Evolutionary conservation across 2,329 filamentous ascomycete genomes (phyloP), one percentile per base, ranked within the genome.

Genomic region (Pestalotiopsis sp.): DNA sequence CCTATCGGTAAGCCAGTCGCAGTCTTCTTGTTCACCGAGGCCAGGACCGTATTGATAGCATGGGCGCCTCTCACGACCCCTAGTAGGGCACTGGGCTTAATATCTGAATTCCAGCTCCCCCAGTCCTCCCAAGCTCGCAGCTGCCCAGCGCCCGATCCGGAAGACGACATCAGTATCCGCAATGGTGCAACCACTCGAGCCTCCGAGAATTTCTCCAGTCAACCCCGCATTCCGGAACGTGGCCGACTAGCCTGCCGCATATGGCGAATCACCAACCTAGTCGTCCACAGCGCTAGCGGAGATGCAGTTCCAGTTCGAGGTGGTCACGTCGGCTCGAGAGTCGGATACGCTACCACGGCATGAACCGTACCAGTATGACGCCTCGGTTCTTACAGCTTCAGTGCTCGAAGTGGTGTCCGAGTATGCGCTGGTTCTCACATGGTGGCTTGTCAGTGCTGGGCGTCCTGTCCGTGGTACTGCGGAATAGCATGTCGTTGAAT

Each of bases 191-290:
- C n/a, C 39, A 35, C n/a, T 40, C 13, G 56, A n/a, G 38, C 14
- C 60, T 68, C 68, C 66, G 68, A 70, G 56, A 68, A 40, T 68
- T 70, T 70, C 68, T 70, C 68, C 66, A 55, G 64, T 39, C 26
- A 39, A 63, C 64, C 64, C 68, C 67, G 67, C 68, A 66, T 22
- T 22, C 55, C 44, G 40, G 62, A 56, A 65, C 44, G 62, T 55
- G 40, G 60, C 39, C 20, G n/a, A 52, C 40, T 52, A 52, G 60
- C 30, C 48, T 56, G 39, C 38, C n/a, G 38, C 39, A 44, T 44
- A 64, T 30, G 55, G 64, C 64, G 64, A 66, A 66, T 66, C 55
- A 66, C 64, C 30, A 66, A 39, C 64, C 64, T 26, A 26, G 35
- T 24, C 52, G n/a, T 35, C 17, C 14, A 66, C 38, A 40, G 39